A percentile compares a stretch with the other conserved stretches of the same genome.
Conservation (phyloP, 176 grass and related monocot genomes). For the Pontederia crassipes region DNA sequence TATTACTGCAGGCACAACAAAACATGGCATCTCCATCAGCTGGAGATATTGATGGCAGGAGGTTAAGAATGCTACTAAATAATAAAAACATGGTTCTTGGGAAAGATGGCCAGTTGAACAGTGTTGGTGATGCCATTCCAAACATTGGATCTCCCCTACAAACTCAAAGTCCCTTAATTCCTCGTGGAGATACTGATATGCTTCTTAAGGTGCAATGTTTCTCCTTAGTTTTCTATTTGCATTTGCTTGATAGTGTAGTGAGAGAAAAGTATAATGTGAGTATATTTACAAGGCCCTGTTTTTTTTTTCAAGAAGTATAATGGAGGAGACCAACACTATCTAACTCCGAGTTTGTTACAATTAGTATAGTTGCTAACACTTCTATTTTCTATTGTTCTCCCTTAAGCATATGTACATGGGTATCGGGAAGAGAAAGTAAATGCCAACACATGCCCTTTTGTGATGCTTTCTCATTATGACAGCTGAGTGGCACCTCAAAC, state of each 20-base stretch:
- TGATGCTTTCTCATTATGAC: too few species aligned
- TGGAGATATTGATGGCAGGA: constrained; percentile 64
- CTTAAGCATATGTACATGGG: too few species aligned
- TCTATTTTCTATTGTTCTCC: too few species aligned
- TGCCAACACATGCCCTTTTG: too few species aligned
- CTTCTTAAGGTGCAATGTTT: constrained; percentile 43
- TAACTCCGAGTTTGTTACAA: too few species aligned
- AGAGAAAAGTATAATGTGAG: too few species aligned
- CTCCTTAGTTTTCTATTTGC: background rate
- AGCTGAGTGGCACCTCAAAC: too few species aligned
- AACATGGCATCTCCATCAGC: constrained; percentile 34
- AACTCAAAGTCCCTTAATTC: constrained; percentile 28
- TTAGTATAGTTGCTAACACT: too few species aligned
- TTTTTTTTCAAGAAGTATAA: too few species aligned
- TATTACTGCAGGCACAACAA: constrained; percentile 82
- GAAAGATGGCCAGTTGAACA: constrained; percentile 43
- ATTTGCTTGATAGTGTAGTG: background rate
- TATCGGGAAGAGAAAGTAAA: too few species aligned
- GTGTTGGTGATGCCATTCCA: constrained; percentile 36
- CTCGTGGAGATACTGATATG: constrained; percentile 47
- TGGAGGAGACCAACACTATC: too few species aligned
- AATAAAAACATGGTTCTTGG: constrained; percentile 39
- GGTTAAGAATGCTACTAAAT: constrained; percentile 53
- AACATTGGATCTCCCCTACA: constrained; percentile 44
- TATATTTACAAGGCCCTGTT: too few species aligned